Evolutionary conservation across 768 basidiomycete genomes (phyloP).

Genomic region (Suillus decipiens): DNA sequence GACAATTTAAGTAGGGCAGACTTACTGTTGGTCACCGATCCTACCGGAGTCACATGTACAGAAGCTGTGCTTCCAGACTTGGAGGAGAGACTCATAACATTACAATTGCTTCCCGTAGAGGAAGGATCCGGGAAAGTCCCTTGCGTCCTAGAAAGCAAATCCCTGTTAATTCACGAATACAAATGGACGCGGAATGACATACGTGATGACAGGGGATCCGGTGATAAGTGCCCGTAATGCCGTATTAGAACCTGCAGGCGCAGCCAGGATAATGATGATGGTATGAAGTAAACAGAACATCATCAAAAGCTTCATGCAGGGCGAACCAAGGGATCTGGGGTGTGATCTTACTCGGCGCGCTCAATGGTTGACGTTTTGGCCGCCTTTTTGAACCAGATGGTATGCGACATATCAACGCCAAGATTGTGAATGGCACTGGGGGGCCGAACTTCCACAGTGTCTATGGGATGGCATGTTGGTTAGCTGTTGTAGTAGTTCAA

Average conservation of each 20-base stretch:
- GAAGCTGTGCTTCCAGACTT: neutral
- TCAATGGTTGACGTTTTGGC: neutral
- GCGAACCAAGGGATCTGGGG: neutral
- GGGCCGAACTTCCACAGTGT: neutral
- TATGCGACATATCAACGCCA: neutral
- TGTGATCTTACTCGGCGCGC: neutral
- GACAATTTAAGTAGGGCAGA: neutral
- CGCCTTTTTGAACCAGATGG: neutral
- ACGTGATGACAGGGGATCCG: neutral
- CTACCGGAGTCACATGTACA: neutral
- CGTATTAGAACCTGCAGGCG: neutral
- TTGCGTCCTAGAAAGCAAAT: neutral
- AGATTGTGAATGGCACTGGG: neutral
- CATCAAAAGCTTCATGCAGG: neutral
- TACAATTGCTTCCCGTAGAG: neutral
- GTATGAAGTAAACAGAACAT: neutral
- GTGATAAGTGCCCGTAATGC: neutral
- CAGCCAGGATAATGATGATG: neutral
- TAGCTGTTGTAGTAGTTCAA: conserved; percentile 5
- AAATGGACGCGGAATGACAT: neutral
- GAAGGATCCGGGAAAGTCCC: neutral
- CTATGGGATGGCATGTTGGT: neutral
- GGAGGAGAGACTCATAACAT: neutral
- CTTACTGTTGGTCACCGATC: neutral
- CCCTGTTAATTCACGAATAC: neutral